These are phyloP conservation scores for Acorus gramineus DNA, from an alignment of 106 monocot species.

Conservation along the genomic window DNA sequence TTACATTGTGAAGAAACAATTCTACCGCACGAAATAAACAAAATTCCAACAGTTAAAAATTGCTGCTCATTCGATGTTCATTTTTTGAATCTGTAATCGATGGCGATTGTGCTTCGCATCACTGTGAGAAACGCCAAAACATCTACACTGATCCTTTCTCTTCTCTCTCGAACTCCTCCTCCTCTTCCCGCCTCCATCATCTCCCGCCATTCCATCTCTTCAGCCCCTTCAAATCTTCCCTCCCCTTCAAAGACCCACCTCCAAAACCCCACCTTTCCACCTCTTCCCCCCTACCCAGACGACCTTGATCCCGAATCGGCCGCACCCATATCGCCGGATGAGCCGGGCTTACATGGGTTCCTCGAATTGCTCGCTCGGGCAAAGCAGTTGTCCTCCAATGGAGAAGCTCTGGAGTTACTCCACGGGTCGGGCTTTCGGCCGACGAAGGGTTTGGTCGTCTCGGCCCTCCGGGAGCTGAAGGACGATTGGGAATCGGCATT, in stretches of 20 bases:
- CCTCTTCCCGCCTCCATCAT: background rate
- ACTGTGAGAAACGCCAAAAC: too few relatives aligned
- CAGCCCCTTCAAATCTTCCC: background rate
- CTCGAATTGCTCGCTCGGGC: conserved; percentile 32
- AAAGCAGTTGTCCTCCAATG: conserved; percentile 18
- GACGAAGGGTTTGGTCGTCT: conserved; percentile 25
- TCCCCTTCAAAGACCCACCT: background rate
- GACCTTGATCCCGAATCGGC: conserved; percentile 31
- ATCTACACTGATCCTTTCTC: background rate
- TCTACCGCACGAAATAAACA: too few relatives aligned
- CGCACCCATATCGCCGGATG: background rate
- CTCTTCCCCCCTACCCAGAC: background rate
- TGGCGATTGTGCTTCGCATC: too few relatives aligned
- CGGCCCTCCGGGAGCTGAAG: conserved; percentile 62
- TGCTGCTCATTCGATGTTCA: too few relatives aligned
- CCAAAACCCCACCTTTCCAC: conserved; percentile 3
- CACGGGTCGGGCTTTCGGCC: conserved; percentile 13
- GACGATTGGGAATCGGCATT: conserved; percentile 56
- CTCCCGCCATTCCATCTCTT: background rate
- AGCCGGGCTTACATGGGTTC: conserved; percentile 18
- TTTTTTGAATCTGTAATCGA: too few relatives aligned
- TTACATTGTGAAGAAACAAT: too few relatives aligned
- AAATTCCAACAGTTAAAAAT: too few relatives aligned
- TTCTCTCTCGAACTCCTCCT: conserved; percentile 1
- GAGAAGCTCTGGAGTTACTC: conserved; percentile 31